A percentile compares a stretch with the other conserved stretches of the same genome.
Conservation (phyloP, 257 asterid species). For the Mitragyna speciosa region DNA sequence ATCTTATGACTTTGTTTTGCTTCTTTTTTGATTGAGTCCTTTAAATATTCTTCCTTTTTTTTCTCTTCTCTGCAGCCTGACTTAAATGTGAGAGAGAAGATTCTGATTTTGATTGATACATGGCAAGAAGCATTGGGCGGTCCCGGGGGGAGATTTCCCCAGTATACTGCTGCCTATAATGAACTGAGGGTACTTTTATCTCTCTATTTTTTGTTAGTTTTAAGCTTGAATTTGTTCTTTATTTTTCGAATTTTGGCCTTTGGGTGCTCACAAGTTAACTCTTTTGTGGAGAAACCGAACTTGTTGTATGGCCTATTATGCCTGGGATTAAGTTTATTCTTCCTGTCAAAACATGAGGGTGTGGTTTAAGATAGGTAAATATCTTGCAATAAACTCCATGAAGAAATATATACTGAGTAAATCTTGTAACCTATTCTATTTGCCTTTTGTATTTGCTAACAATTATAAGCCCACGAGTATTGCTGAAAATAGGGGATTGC, state of each 20-base stretch:
- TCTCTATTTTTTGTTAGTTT: not conserved
- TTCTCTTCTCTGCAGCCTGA: slow-evolving; percentile 68
- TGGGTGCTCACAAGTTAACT: not conserved
- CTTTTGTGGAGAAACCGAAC: not conserved
- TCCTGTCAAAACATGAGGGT: not conserved
- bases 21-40: slow-evolving; percentile 1
- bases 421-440: not conserved
- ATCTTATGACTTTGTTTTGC: slow-evolving; percentile 2
- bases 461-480: not conserved
- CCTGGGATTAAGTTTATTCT: not conserved
- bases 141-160: slow-evolving; percentile 80
- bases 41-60: slow-evolving; percentile 8
- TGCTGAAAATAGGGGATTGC: not conserved
- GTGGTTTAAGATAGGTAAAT: not conserved
- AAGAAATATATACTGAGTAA: not conserved
- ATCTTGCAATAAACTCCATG: not conserved
- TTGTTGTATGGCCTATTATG: not conserved
- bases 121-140: slow-evolving; percentile 99
- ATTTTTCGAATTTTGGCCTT: not conserved
- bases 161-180: slow-evolving; percentile 79
- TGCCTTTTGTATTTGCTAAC: not conserved
- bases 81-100: slow-evolving; percentile 91
- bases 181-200: slow-evolving; percentile 65
- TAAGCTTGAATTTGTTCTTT: not conserved
- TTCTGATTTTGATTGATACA: slow-evolving; percentile 75